These are phyloP conservation scores for Dorcoceras hygrometricum DNA, from an alignment of 257 asterid species.

Conservation along the genomic window DNA sequence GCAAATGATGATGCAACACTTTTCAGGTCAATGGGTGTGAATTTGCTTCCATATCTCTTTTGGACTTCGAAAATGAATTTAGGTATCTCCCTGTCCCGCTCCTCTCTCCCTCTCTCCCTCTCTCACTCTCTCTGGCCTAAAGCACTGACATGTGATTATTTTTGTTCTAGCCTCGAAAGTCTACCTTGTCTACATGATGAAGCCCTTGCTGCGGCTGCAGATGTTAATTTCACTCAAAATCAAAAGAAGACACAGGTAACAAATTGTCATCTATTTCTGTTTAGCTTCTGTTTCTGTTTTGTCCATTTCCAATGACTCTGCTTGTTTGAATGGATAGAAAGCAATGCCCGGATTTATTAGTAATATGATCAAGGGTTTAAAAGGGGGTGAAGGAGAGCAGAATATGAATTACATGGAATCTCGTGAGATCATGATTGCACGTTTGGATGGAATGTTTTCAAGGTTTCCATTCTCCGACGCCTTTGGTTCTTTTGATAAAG, in stretches of 20 bases:
- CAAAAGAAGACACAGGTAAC: constrained; percentile 61
- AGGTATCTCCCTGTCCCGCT: constrained; percentile 66
- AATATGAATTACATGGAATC: constrained; percentile 40
- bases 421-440: constrained; percentile 49
- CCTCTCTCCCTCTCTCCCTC: constrained; percentile 18
- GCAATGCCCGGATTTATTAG: constrained; percentile 59
- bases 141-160: constrained; percentile 27
- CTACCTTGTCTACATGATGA: constrained; percentile 76
- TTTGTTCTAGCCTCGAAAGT: constrained; percentile 44
- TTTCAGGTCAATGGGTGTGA: constrained; percentile 78
- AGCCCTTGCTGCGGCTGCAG: constrained; percentile 62
- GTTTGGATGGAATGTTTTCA: constrained; percentile 73
- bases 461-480: constrained; percentile 85
- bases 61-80: constrained; percentile 70
- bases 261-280: constrained; percentile 13
- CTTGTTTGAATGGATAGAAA: constrained; percentile 41
- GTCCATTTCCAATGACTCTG: constrained; percentile 21
- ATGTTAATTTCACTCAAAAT: constrained; percentile 39
- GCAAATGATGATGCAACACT: constrained; percentile 20
- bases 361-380: constrained; percentile 75
- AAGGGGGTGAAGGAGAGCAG: constrained; percentile 56
- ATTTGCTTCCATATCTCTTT: constrained; percentile 68
- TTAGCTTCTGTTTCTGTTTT: constrained; percentile 11
- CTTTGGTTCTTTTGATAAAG: constrained; percentile 32
- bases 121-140: background rate